Conservation (phyloP, 345 rosid genomes). For the Heritiera fomes region DNA sequence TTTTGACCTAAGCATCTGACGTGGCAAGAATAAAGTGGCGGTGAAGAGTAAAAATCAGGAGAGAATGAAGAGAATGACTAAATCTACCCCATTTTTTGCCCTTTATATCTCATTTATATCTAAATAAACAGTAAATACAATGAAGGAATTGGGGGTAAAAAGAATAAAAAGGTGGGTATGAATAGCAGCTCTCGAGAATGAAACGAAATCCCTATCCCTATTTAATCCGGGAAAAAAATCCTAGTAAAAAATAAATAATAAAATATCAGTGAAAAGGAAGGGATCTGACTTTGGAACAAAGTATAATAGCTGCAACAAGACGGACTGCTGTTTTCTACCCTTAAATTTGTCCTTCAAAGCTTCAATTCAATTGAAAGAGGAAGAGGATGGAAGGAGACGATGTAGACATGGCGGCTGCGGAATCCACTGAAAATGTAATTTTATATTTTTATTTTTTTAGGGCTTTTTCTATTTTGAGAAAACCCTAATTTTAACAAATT, state of each 20-base stretch:
- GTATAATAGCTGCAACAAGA: not conserved
- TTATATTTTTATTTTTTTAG: not conserved
- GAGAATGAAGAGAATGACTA: too few relatives aligned
- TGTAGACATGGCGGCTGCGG: constrained; percentile 39
- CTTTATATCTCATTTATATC: too few relatives aligned
- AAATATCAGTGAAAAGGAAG: not conserved
- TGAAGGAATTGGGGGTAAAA: too few relatives aligned
- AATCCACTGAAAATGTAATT: constrained; percentile 36
- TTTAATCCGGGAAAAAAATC: too few relatives aligned
- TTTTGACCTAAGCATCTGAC: too few relatives aligned
- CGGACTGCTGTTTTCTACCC: not conserved
- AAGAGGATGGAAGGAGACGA: constrained; percentile 42
- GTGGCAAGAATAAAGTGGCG: not conserved
- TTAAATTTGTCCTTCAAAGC: not conserved
- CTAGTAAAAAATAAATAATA: too few relatives aligned
- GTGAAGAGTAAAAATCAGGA: not conserved
- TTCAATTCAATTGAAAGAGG: not conserved
- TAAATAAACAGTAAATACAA: too few relatives aligned
- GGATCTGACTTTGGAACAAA: not conserved
- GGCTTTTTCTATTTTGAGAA: not conserved
- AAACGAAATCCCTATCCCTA: not conserved
- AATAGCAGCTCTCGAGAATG: too few relatives aligned
- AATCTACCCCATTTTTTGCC: too few relatives aligned
- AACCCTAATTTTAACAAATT: constrained; percentile 19
- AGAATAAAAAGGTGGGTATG: too few relatives aligned